Evolutionary conservation across 441 rosid species (phyloP).

Genomic region (Eruca vesicaria): DNA sequence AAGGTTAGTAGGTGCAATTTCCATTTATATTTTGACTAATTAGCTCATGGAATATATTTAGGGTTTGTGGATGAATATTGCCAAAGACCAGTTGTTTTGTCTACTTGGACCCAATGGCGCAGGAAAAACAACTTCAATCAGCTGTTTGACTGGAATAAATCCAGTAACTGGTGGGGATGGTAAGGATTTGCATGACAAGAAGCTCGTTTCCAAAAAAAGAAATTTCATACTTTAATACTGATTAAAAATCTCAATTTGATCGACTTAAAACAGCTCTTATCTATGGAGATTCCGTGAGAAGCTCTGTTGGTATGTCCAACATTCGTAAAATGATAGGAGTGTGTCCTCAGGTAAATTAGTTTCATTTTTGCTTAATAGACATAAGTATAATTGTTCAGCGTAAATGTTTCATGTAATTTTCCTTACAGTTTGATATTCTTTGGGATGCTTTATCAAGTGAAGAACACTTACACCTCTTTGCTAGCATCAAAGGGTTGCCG

Average conservation of each 20-base stretch:
- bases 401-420: conserved; percentile 1
- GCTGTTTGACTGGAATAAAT: conserved; percentile 87
- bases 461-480: conserved; percentile 86
- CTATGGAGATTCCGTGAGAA: conserved; percentile 73
- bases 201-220: neutral
- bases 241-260: neutral
- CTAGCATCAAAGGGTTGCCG: conserved; percentile 81
- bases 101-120: conserved; percentile 99
- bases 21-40: conserved; percentile 2
- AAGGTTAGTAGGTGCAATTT: too few species aligned
- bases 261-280: conserved; percentile 55
- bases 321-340: conserved; percentile 81
- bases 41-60: conserved; percentile 22
- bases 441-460: conserved; percentile 88
- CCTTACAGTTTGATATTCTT: conserved; percentile 79
- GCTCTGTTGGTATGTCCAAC: conserved; percentile 84
- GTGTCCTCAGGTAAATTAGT: conserved; percentile 79
- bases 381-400: neutral
- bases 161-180: conserved; percentile 91
- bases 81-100: conserved; percentile 87
- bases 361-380: neutral
- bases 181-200: conserved; percentile 27
- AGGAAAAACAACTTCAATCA: conserved; percentile 91
- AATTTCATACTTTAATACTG: too few species aligned
- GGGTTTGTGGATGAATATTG: conserved; percentile 90